A percentile compares a stretch with the other conserved stretches of the same genome.
These are phyloP conservation scores for Fusarium equiseti DNA, from an alignment of 2,329 filamentous ascomycete genomes.

Conservation along the genomic window DNA sequence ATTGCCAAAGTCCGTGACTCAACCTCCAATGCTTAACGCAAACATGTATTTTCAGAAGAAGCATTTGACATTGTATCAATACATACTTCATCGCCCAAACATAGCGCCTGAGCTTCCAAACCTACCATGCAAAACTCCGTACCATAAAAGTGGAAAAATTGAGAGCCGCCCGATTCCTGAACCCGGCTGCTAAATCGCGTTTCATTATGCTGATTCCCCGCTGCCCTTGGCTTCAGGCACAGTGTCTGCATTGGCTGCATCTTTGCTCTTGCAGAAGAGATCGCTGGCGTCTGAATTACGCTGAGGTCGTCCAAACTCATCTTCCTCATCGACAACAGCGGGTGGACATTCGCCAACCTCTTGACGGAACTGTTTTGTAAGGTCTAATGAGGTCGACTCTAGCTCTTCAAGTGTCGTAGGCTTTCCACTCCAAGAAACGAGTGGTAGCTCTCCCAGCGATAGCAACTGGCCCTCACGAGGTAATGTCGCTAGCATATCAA, in stretches of 20 bases:
- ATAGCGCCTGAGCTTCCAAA: conserved; percentile 19
- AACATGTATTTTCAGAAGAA: conserved; percentile 3
- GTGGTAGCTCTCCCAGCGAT: conserved; percentile 62
- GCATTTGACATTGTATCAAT: conserved; percentile 4
- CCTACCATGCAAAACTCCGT: conserved; percentile 21
- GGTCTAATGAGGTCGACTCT: conserved; percentile 61
- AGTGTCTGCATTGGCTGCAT: background rate
- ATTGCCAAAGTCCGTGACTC: conserved; percentile 54
- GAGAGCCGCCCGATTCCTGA: conserved; percentile 5
- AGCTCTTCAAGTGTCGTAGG: conserved; percentile 56
- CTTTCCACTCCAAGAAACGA: conserved; percentile 74
- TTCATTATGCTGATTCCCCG: conserved; percentile 42
- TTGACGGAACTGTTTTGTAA: conserved; percentile 69
- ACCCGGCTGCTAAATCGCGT: conserved; percentile 1
- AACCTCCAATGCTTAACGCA: conserved; percentile 21
- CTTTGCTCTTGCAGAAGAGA: conserved; percentile 70
- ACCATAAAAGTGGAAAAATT: conserved; percentile 12
- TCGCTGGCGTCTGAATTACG: conserved; percentile 63
- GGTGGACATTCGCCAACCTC: conserved; percentile 74
- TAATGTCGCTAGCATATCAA: conserved; percentile 63
- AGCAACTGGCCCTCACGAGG: conserved; percentile 59
- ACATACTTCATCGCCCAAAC: conserved; percentile 18
- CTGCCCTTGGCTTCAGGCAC: conserved; percentile 3
- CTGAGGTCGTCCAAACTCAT: conserved; percentile 26
- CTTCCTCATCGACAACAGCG: conserved; percentile 26